These are phyloP conservation scores for Pythium volutum DNA, from an alignment of 352 stramenopile genomes.

Conservation along the genomic window DNA sequence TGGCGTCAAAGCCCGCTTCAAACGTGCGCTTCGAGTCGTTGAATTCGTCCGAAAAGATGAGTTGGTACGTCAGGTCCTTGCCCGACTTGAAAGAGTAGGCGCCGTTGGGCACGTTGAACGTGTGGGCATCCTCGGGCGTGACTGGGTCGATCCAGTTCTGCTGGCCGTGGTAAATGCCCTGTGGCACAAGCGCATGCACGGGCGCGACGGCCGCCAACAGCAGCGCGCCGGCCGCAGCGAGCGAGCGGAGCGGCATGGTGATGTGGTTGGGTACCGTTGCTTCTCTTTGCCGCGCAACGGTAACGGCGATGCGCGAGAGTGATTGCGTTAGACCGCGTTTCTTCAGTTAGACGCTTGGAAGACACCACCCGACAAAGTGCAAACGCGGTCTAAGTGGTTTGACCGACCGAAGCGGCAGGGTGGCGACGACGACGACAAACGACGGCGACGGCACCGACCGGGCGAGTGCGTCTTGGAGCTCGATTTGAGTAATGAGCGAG, in stretches of 20 bases:
- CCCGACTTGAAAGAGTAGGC: slow-evolving; percentile 30
- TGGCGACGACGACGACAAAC: no score
- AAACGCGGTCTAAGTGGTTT: background rate
- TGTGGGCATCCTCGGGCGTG: slow-evolving; percentile 56
- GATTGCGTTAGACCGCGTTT: background rate
- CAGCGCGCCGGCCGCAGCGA: slow-evolving; percentile 26
- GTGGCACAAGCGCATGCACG: slow-evolving; percentile 26
- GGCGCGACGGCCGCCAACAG: slow-evolving; percentile 21
- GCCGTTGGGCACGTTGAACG: slow-evolving; percentile 39
- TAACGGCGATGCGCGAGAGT: background rate
- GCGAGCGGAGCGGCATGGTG: slow-evolving; percentile 13
- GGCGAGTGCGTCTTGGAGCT: slow-evolving; percentile 1
- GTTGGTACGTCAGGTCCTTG: slow-evolving; percentile 55
- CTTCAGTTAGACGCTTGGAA: background rate
- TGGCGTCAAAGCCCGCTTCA: slow-evolving; percentile 91
- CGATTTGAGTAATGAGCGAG: slow-evolving; percentile 22
- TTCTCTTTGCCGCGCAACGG: background rate
- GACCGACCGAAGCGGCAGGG: background rate
- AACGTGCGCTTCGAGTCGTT: slow-evolving; percentile 92
- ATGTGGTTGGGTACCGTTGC: background rate
- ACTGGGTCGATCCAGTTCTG: slow-evolving; percentile 76
- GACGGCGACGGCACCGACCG: background rate
- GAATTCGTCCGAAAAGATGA: slow-evolving; percentile 98
- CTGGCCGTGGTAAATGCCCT: slow-evolving; percentile 42
- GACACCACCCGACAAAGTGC: background rate